phyloP scores from a whole-genome alignment of 148 eudicot genomes.

The Arctostaphylos glauca region DNA sequence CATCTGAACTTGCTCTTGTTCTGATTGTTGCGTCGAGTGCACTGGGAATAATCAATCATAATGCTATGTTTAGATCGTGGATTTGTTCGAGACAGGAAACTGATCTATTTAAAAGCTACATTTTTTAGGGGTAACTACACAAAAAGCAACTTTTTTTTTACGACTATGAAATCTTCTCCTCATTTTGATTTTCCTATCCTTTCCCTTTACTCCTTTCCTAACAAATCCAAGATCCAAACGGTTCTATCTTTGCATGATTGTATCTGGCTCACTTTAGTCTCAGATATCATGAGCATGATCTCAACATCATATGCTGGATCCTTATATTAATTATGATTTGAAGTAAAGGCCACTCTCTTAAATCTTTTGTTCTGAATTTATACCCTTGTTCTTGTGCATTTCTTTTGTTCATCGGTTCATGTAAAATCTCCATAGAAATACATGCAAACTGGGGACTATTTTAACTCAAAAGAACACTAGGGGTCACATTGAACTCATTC shows the following conservation, averaged over 20 bases:
- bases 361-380: too few species aligned
- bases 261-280: background rate
- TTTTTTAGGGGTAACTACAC: background rate
- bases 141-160: background rate
- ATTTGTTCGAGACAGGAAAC: background rate
- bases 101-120: background rate
- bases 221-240: background rate
- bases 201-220: background rate
- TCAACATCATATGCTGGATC: too few species aligned
- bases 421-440: too few species aligned
- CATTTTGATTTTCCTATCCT: background rate
- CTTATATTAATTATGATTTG: too few species aligned
- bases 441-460: too few species aligned
- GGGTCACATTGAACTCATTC: too few species aligned
- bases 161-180: background rate
- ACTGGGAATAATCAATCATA: background rate
- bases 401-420: too few species aligned
- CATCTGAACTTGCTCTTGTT: background rate
- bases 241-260: background rate
- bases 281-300: background rate
- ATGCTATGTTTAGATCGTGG: background rate
- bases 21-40: background rate
- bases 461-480: too few species aligned
- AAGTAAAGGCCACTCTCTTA: too few species aligned
- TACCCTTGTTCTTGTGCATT: too few species aligned